These are phyloP conservation scores for Nectriaceae sp. DNA, from an alignment of 2,329 filamentous ascomycete genomes.

Conservation along the genomic window DNA sequence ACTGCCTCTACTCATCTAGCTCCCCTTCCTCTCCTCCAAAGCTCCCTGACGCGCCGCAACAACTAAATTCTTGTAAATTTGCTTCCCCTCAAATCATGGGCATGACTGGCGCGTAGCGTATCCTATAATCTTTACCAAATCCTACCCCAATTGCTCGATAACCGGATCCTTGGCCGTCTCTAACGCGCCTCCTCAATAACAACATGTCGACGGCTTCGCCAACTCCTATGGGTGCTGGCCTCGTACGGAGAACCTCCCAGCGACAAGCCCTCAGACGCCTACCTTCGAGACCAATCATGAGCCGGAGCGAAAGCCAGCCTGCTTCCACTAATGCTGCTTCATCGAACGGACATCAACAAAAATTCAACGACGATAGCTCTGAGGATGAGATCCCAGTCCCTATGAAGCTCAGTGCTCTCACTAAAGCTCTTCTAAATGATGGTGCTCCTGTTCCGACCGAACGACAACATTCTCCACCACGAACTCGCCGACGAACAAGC, in stretches of 20 bases:
- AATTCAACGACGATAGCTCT: conserved; percentile 75
- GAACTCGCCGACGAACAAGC: conserved; percentile 52
- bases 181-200: conserved; percentile 19
- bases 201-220: conserved; percentile 57
- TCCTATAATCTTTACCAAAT: conserved; percentile 29
- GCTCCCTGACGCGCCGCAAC: conserved; percentile 37
- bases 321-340: conserved; percentile 29
- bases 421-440: conserved; percentile 78
- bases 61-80: conserved; percentile 36
- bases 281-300: conserved; percentile 47
- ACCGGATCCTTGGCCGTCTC: conserved; percentile 12
- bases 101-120: conserved; percentile 43
- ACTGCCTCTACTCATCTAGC: conserved; percentile 20
- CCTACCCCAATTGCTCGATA: conserved; percentile 19
- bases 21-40: conserved; percentile 17
- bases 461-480: conserved; percentile 45
- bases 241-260: conserved; percentile 55
- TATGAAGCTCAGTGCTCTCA: conserved; percentile 91
- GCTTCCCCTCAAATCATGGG: conserved; percentile 39
- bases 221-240: conserved; percentile 54
- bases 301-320: conserved; percentile 49
- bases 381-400: conserved; percentile 92
- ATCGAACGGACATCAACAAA: conserved; percentile 42
- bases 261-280: conserved; percentile 56
- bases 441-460: conserved; percentile 50